Evolutionary conservation across 345 rosid genomes (phyloP).

Genomic region (Combretum micranthum): DNA sequence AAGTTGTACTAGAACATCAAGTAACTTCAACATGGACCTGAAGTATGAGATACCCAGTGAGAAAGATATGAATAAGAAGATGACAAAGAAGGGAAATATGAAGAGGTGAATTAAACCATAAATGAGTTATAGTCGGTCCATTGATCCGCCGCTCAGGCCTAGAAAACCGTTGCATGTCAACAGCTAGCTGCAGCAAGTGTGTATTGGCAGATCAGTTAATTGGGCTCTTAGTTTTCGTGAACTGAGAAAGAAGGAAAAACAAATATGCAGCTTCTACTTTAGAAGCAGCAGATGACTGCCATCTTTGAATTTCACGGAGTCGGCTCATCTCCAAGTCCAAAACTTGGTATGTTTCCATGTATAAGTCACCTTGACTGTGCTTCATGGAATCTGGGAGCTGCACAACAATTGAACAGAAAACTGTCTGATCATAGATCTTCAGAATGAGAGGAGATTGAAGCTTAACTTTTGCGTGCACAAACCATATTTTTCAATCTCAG

Average conservation of each 20-base stretch:
- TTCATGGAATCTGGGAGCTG: constrained; percentile 99
- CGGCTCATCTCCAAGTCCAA: constrained; percentile 99
- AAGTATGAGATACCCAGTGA: constrained; percentile 8
- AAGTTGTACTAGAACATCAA: constrained; percentile 95
- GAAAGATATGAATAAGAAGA: background rate
- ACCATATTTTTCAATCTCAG: too few species aligned
- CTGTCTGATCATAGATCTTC: background rate
- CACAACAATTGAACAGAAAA: constrained; percentile 11
- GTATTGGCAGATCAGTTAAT: too few species aligned
- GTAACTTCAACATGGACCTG: constrained; percentile 96
- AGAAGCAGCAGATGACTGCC: constrained; percentile 94
- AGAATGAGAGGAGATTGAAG: too few species aligned
- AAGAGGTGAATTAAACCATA: constrained; percentile 43
- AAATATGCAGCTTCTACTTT: constrained; percentile 40
- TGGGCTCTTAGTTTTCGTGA: background rate
- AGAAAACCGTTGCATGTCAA: constrained; percentile 99
- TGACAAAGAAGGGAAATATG: constrained; percentile 5
- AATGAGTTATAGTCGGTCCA: constrained; percentile 94
- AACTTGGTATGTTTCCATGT: constrained; percentile 97
- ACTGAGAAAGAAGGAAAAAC: constrained; percentile 5
- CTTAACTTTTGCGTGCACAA: too few species aligned
- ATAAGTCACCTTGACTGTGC: constrained; percentile 96
- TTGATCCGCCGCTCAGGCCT: constrained; percentile 95
- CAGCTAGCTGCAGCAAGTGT: constrained; percentile 73
- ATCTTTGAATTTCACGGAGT: constrained; percentile 89